Evolutionary conservation across 257 asterid genomes (phyloP).

Genomic region (Asclepias syriaca): DNA sequence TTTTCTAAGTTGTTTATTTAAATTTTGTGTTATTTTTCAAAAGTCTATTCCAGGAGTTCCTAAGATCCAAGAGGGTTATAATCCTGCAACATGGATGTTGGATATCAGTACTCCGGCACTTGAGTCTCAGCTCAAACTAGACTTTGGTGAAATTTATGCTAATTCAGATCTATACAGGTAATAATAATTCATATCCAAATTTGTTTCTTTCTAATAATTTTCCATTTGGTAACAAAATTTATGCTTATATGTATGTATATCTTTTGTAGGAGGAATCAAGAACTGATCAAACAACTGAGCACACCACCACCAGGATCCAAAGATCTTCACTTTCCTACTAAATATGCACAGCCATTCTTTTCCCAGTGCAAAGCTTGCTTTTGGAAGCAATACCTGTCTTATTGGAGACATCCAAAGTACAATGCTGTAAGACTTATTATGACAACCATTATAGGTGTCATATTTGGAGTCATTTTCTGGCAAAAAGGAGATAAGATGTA

Average conservation of each 20-base stretch:
- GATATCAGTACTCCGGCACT: conserved; percentile 62
- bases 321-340: conserved; percentile 49
- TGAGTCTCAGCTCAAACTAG: conserved; percentile 64
- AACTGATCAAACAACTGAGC: conserved; percentile 57
- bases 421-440: conserved; percentile 58
- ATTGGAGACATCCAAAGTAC: conserved; percentile 73
- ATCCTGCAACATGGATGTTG: conserved; percentile 95
- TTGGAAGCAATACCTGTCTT: conserved; percentile 70
- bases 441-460: conserved; percentile 54
- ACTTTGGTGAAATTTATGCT: conserved; percentile 63
- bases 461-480: conserved; percentile 77
- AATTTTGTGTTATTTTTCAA: conserved; percentile 2
- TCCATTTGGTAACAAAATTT: too few relatives aligned
- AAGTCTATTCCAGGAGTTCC: conserved; percentile 80
- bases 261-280: conserved; percentile 62
- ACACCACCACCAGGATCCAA: conserved; percentile 56
- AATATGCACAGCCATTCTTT: conserved; percentile 53
- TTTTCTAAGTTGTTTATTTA: too few relatives aligned
- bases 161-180: conserved; percentile 74
- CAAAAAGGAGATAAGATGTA: conserved; percentile 54
- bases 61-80: conserved; percentile 58
- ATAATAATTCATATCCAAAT: not conserved
- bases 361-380: conserved; percentile 75
- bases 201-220: not conserved
- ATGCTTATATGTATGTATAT: not conserved